Base-by-base conservation (phyloP, 306 rosid genomes). In the Psophocarpus tetragonolobus region DNA sequence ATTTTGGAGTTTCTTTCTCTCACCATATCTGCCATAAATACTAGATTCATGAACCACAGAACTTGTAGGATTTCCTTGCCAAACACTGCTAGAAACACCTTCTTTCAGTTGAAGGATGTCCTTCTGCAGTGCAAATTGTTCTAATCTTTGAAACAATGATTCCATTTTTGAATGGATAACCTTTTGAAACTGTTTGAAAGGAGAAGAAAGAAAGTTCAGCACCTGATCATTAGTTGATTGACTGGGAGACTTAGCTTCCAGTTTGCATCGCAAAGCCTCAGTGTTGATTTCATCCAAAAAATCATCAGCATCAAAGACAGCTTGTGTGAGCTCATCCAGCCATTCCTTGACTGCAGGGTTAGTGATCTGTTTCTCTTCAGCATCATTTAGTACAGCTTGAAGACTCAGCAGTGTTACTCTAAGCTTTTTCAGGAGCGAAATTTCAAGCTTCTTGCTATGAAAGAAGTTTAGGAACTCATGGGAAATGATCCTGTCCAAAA, bases 51-150 rank as follows among this genome's bases (percentile, higher is more conserved):
- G 68, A 0, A 77, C 75, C 30, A 67, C 60, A 53, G 35, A 53
- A 77, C 81, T 77, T 3, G 81, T 67, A 0, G 81, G 68, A 18
- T 21, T 67, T 54, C 68, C 75, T 11, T 53, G 57, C 81, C 81
- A 67, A 12, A 27, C 75, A 24, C 32, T 17, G 3, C 24, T 6
- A 3, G 47, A 67, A 77, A 66, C 68, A 67, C 75, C 45, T 77
- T 36, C 57, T 67, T 39, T 77, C 68, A 77, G 23, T 38, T 15
- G 24, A 51, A 77, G 81, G 0, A 53, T n/a, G 41, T 67, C 3
- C 5, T 12, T 32, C 21, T 57, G 18, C 7, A 3, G 15, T 41
- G 69, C 35, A 68, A 78, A 78, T 3, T 58, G 71, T 45, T 78
- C 77, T 39, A 78, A 44, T 33, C 30, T 78, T 70, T 78, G 50